These are phyloP conservation scores for Phytophthora pistaciae DNA, from an alignment of 352 stramenopile genomes.

Conservation along the genomic window DNA sequence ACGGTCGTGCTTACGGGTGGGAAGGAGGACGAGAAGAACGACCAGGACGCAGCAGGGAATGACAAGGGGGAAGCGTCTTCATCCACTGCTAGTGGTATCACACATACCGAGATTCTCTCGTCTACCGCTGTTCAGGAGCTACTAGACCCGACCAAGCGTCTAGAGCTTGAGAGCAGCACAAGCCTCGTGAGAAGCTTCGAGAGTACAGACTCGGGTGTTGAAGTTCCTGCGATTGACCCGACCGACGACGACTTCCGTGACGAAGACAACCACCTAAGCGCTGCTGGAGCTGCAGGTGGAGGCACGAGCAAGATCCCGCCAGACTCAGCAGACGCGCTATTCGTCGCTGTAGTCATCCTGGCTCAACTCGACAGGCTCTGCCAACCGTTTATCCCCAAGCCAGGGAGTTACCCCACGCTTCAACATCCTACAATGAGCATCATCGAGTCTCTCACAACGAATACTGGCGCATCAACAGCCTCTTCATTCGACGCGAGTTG, in stretches of 20 bases:
- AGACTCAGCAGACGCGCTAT: conserved; percentile 36
- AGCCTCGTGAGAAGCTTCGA: neutral
- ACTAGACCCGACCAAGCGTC: conserved; percentile 16
- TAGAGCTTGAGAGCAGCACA: neutral
- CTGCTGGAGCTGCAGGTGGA: neutral
- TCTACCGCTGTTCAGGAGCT: conserved; percentile 17
- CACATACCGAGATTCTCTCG: conserved; percentile 24
- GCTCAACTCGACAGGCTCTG: conserved; percentile 84
- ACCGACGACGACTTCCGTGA: conserved; percentile 53
- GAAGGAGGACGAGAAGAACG: conserved; percentile 62
- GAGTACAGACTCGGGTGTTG: neutral
- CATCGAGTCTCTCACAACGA: conserved; percentile 31
- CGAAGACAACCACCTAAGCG: conserved; percentile 41
- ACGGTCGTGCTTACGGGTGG: conserved; percentile 91
- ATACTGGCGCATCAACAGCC: neutral
- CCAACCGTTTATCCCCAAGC: conserved; percentile 54
- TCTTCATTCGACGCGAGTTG: conserved; percentile 19
- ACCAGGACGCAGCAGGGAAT: conserved; percentile 22
- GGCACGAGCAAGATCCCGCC: neutral
- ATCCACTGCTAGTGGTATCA: conserved; percentile 13
- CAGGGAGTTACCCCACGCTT: conserved; percentile 33
- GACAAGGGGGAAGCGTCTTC: conserved; percentile 20
- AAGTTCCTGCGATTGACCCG: conserved; percentile 38
- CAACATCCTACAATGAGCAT: conserved; percentile 36
- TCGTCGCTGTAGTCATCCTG: conserved; percentile 67